phyloP scores from a whole-genome alignment of 2,329 filamentous ascomycete species.

The Arthroderma sp. region DNA sequence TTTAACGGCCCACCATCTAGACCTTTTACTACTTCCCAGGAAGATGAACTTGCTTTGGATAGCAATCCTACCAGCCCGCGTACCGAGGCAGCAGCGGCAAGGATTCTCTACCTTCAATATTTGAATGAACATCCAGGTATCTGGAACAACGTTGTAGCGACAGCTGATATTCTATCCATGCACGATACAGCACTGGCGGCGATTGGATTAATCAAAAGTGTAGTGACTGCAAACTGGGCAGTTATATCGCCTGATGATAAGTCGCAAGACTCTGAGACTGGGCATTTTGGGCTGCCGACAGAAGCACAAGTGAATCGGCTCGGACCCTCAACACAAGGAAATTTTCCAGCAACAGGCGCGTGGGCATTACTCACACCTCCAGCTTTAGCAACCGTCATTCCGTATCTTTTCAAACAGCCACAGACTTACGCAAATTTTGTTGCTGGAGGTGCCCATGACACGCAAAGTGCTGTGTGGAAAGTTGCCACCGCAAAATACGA shows the following conservation, averaged over 20 bases:
- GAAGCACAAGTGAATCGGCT: slow-evolving; percentile 26
- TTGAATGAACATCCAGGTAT: slow-evolving; percentile 37
- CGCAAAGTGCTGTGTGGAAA: slow-evolving; percentile 44
- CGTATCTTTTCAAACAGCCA: slow-evolving; percentile 44
- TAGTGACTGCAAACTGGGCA: slow-evolving; percentile 44
- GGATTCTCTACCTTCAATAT: slow-evolving; percentile 43
- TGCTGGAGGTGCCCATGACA: slow-evolving; percentile 41
- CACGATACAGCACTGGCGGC: slow-evolving; percentile 44
- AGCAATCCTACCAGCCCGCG: slow-evolving; percentile 26
- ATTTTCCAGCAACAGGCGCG: slow-evolving; percentile 32
- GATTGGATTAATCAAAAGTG: slow-evolving; percentile 37
- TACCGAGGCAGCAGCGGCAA: slow-evolving; percentile 40
- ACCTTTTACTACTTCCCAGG: slow-evolving; percentile 19
- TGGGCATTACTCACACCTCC: slow-evolving; percentile 41
- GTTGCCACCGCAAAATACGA: slow-evolving; percentile 47
- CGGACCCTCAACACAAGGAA: slow-evolving; percentile 22
- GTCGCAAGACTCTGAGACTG: slow-evolving; percentile 8
- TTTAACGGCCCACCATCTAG: slow-evolving; percentile 38
- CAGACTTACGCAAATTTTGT: slow-evolving; percentile 46
- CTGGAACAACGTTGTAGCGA: slow-evolving; percentile 39
- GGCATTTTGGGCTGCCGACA: slow-evolving; percentile 26
- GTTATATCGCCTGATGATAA: slow-evolving; percentile 20
- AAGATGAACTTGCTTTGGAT: slow-evolving; percentile 15
- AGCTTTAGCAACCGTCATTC: slow-evolving; percentile 38
- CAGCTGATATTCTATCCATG: slow-evolving; percentile 45